Evolutionary conservation across 164 flowering plant species (phyloP), one percentile per base, ranked within the genome.

Genomic region (Cinnamomum chago): DNA sequence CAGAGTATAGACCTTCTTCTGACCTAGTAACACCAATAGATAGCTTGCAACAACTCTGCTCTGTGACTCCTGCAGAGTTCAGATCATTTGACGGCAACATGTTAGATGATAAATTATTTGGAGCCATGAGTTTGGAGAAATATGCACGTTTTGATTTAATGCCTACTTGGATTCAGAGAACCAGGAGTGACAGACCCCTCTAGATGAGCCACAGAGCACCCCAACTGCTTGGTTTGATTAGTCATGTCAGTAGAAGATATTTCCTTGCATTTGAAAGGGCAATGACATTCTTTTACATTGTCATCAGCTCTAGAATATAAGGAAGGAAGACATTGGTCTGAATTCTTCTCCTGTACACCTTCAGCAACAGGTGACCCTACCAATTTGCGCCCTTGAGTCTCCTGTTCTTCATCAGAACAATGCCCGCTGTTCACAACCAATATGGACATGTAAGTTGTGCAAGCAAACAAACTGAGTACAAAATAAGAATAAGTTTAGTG

Each of bases 101-200:
- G 33, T 70, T 62, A 72, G 52, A 68, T 10, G 68, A 69, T 73
- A 35, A 65, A 68, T 51, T 65, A 71, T 22, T 72, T 74, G 65
- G 30, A 25, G 74, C 67, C 50, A 70, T 50, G 70, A 24, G 24
- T 68, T 25, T 47, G 18, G 14, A 33, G 55, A 55, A 2, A 66
- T 3, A 55, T 22, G 24, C 35, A 55, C 51, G 1, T n/a, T 22
- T 11, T 55, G 25, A 67, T 47, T 67, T 33, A 35, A 64, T 28
- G n/a, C 24, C 22, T 22, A 72, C 28, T 27, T 23, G 58, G 50
- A 67, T 12, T 75, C 60, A 72, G 11, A 72, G 58, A 76, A 82
- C 81, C 62, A 12, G 80, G 79, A 22, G 81, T 62, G 64, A 73
- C 74, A 76, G 82, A 73, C 60, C 73, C 74, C 72, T 83, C 70